phyloP scores from a whole-genome alignment of 2,329 filamentous ascomycete genomes.

The Lasiodiplodia theobromae region DNA sequence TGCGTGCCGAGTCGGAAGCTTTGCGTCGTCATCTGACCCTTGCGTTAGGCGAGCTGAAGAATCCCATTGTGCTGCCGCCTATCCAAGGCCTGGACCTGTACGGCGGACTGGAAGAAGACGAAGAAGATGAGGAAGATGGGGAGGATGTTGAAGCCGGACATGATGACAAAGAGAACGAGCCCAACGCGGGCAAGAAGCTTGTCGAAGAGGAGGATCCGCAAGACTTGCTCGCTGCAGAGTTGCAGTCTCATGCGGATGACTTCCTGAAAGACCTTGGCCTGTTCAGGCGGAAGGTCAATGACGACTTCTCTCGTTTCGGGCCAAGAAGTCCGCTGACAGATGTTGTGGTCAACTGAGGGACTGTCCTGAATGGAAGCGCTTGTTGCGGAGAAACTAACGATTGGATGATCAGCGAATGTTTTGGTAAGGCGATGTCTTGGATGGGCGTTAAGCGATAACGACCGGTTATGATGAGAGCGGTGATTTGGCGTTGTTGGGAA shows the following conservation, averaged over 20 bases:
- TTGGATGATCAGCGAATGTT: background rate
- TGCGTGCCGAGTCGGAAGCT: conserved; percentile 77
- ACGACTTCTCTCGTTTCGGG: conserved; percentile 74
- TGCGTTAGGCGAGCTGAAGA: conserved; percentile 84
- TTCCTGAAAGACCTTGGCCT: conserved; percentile 80
- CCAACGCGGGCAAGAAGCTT: conserved; percentile 66
- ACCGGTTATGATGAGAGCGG: background rate
- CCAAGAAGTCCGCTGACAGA: conserved; percentile 18
- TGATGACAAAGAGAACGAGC: conserved; percentile 51
- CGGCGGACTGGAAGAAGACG: conserved; percentile 32
- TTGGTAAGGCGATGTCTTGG: background rate
- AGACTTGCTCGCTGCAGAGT: conserved; percentile 61
- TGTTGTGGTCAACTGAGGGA: conserved; percentile 17
- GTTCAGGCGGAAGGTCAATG: conserved; percentile 85
- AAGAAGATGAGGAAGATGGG: conserved; percentile 35
- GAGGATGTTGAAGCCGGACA: conserved; percentile 33
- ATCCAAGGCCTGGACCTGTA: conserved; percentile 33
- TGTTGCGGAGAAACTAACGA: background rate
- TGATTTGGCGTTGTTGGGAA: background rate
- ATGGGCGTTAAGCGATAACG: background rate
- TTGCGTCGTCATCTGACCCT: conserved; percentile 86
- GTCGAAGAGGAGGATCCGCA: conserved; percentile 62
- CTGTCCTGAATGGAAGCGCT: background rate
- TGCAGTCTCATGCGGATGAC: conserved; percentile 85
- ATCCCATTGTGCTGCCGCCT: conserved; percentile 75